Conservation (phyloP, 257 asterid genomes). For the Lithospermum erythrorhizon region DNA sequence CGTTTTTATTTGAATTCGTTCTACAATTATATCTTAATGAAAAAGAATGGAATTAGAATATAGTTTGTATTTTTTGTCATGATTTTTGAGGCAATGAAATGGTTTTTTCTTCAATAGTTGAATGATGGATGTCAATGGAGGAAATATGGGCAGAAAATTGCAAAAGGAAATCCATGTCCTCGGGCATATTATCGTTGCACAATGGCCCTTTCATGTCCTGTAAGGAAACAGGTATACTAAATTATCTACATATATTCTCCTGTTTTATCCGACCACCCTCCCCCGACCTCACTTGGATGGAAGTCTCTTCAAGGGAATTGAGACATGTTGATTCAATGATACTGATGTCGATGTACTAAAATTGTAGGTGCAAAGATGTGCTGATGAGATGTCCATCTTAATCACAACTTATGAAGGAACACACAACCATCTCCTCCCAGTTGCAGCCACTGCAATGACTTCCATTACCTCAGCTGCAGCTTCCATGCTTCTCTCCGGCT, state of each 20-base stretch:
- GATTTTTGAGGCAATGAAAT: background rate
- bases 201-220: constrained; percentile 66
- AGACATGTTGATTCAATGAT: too few relatives aligned
- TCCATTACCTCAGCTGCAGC: constrained; percentile 94
- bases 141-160: constrained; percentile 79
- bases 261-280: too few relatives aligned
- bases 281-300: too few relatives aligned
- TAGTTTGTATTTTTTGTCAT: too few relatives aligned
- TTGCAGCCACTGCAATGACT: constrained; percentile 85
- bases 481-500: constrained; percentile 82
- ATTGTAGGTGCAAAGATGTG: constrained; percentile 70
- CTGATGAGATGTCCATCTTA: constrained; percentile 59
- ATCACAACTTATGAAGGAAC: constrained; percentile 89
- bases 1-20: background rate
- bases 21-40: background rate
- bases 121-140: constrained; percentile 97
- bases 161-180: constrained; percentile 89
- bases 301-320: too few relatives aligned
- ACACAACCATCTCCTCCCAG: constrained; percentile 79
- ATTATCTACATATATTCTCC: background rate
- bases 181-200: constrained; percentile 91
- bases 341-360: background rate
- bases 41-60: too few relatives aligned
- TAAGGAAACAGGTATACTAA: constrained; percentile 60
- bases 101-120: constrained; percentile 31